Evolutionary conservation across 2,329 filamentous ascomycete species (phyloP).

Genomic region (Colletotrichum lupini): DNA sequence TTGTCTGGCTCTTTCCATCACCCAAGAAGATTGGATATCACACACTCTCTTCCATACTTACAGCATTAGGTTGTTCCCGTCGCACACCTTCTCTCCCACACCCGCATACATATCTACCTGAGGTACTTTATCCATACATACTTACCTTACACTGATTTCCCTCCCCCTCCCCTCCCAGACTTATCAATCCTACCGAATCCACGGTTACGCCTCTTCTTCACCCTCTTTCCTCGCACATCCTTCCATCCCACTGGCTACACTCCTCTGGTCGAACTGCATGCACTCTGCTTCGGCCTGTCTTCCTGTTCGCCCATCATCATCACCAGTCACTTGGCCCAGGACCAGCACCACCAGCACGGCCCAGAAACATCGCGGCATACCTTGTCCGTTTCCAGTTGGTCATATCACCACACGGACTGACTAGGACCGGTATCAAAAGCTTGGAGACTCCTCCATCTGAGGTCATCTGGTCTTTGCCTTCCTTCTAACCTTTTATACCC

Average conservation of each 20-base stretch:
- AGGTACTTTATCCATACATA: neutral
- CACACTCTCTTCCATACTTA: neutral
- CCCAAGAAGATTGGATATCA: neutral
- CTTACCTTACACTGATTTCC: neutral
- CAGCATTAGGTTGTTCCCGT: neutral
- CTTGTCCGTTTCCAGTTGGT: slow-evolving; percentile 36
- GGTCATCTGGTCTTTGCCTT: slow-evolving; percentile 19
- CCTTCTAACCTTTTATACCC: slow-evolving; percentile 12
- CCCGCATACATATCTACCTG: neutral
- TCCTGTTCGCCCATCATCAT: neutral
- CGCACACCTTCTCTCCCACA: neutral
- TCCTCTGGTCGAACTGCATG: neutral
- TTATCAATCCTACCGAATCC: neutral
- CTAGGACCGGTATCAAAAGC: slow-evolving; percentile 31
- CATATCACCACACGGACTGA: slow-evolving; percentile 34
- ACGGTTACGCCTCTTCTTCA: neutral
- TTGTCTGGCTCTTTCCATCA: neutral
- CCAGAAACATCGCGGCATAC: slow-evolving; percentile 5
- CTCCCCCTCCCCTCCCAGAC: neutral
- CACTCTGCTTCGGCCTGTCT: neutral
- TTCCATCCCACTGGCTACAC: neutral
- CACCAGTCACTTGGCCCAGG: neutral
- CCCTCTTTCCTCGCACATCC: neutral
- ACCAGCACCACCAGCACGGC: neutral
- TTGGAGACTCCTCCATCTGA: slow-evolving; percentile 32